Base-by-base conservation (phyloP, 192 early-diverging fungal genomes). In the Gaertneriomyces sp. region DNA sequence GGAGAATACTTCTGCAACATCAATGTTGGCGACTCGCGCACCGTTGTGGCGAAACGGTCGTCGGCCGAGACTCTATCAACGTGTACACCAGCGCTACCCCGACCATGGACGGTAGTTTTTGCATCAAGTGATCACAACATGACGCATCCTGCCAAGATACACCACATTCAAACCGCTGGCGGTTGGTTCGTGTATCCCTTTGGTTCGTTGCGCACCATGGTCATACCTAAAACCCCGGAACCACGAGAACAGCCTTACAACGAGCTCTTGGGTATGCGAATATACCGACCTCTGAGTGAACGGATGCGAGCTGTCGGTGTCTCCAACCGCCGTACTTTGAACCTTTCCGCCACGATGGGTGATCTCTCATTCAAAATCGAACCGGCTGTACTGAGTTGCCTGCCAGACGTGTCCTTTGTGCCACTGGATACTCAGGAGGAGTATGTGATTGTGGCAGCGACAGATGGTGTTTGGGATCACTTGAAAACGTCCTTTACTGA, bases 401-500 rank as follows among this genome's bases (percentile, higher is more conserved):
- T 71, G 1, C 84, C 84, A 5, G 84, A 86, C 58, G 72, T 86
- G 1, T 51, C 46, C 19, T 85, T 86, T 58, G 64, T 83, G 5
- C 46, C 60, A 39, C 47, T 86, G 9, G 71, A 76, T 4, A 38
- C 61, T 6, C 64, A 60, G 11, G 53, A 53, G 33, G 66, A 79
- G 45, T 81, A 82, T 50, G 61, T 78, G 16, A 42, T 86, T 33
- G 69, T 85, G 9, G 58, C 73, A 2, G 84, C 80, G 4, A 83
- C 84, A 10, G 84, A 86, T 57, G 84, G 84, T 42, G 74, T 86
- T 10, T 86, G 84, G 84, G 84, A 86, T 60, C 83, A 86, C 58
- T 62, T 86, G 66, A 61, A 65, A 40, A 62, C 62, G 10, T 60
- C 64, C 45, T 49, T 72, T 46, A 38, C 70, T 7, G 70, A 64